phyloP scores from a whole-genome alignment of 2,329 filamentous ascomycete species.

The Aspergillus spinulosporus region DNA sequence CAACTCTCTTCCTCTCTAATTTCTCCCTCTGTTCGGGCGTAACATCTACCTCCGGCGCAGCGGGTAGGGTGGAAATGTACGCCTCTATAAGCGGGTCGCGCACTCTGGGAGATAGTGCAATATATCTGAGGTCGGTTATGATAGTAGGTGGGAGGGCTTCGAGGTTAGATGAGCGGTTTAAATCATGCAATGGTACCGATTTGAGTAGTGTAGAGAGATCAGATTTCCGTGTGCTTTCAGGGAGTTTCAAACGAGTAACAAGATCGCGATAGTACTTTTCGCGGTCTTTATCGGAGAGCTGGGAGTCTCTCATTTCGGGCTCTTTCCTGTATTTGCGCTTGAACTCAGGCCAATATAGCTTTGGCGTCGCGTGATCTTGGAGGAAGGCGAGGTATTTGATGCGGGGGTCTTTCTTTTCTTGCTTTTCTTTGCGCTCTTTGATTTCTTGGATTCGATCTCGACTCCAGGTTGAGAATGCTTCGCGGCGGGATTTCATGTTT shows the following conservation, averaged over 20 bases:
- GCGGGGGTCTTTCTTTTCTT: slow-evolving; percentile 78
- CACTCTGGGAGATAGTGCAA: slow-evolving; percentile 41
- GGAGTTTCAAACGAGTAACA: slow-evolving; percentile 47
- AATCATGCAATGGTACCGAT: slow-evolving; percentile 39
- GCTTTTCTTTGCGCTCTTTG: slow-evolving; percentile 69
- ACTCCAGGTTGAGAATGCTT: slow-evolving; percentile 83
- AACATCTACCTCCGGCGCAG: slow-evolving; percentile 39
- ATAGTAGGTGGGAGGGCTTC: slow-evolving; percentile 44
- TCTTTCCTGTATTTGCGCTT: slow-evolving; percentile 86
- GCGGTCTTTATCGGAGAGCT: slow-evolving; percentile 49
- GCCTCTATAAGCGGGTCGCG: slow-evolving; percentile 45
- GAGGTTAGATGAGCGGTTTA: slow-evolving; percentile 43
- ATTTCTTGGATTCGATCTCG: slow-evolving; percentile 71
- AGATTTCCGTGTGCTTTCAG: slow-evolving; percentile 48
- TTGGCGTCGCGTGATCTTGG: slow-evolving; percentile 77
- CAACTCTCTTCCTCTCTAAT: slow-evolving; percentile 37
- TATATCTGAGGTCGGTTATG: slow-evolving; percentile 47
- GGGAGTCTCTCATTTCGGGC: slow-evolving; percentile 61
- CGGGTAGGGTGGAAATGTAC: slow-evolving; percentile 46
- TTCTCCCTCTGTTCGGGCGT: slow-evolving; percentile 42
- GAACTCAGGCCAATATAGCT: slow-evolving; percentile 97
- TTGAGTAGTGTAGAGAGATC: slow-evolving; percentile 49
- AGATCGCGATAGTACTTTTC: slow-evolving; percentile 53
- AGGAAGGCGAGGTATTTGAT: slow-evolving; percentile 82
- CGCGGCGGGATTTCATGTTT: slow-evolving; percentile 77